These are phyloP conservation scores for Epichloe brachyelytri DNA, from an alignment of 2,329 filamentous ascomycete genomes.

Conservation along the genomic window DNA sequence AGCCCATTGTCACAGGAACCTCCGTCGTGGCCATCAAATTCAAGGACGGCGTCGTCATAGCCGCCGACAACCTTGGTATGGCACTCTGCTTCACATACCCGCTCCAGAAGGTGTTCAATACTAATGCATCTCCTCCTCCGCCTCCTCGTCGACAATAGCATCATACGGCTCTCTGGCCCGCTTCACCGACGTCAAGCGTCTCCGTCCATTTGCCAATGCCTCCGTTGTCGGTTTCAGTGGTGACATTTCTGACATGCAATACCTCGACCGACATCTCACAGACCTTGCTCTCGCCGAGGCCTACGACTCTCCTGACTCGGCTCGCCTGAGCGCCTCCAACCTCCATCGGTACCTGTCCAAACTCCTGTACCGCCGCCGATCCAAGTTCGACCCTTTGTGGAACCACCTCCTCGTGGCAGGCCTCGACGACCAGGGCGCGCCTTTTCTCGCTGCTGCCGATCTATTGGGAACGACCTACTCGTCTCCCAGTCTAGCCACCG, in stretches of 20 bases:
- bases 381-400: slow-evolving; percentile 95
- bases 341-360: slow-evolving; percentile 94
- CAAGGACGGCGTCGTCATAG: slow-evolving; percentile 91
- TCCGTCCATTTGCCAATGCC: slow-evolving; percentile 74
- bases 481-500: slow-evolving; percentile 79
- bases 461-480: slow-evolving; percentile 86
- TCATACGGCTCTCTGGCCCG: slow-evolving; percentile 95
- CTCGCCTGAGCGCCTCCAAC: slow-evolving; percentile 72
- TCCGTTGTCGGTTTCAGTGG: slow-evolving; percentile 88
- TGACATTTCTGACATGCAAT: slow-evolving; percentile 98
- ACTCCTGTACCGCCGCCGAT: slow-evolving; percentile 88
- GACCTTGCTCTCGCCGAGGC: slow-evolving; percentile 81
- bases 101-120: background rate
- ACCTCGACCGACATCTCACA: slow-evolving; percentile 81
- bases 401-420: slow-evolving; percentile 89
- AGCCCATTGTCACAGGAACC: slow-evolving; percentile 88
- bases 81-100: background rate
- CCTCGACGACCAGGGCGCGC: slow-evolving; percentile 63
- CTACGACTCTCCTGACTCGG: slow-evolving; percentile 42
- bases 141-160: slow-evolving; percentile 36
- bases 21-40: slow-evolving; percentile 93
- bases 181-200: slow-evolving; percentile 92
- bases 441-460: slow-evolving; percentile 86
- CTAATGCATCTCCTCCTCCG: background rate
- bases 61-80: slow-evolving; percentile 86